Evolutionary conservation across 2,329 filamentous ascomycete species (phyloP), one percentile per base, ranked within the genome.

Genomic region (Plectosphaerella plurivora): DNA sequence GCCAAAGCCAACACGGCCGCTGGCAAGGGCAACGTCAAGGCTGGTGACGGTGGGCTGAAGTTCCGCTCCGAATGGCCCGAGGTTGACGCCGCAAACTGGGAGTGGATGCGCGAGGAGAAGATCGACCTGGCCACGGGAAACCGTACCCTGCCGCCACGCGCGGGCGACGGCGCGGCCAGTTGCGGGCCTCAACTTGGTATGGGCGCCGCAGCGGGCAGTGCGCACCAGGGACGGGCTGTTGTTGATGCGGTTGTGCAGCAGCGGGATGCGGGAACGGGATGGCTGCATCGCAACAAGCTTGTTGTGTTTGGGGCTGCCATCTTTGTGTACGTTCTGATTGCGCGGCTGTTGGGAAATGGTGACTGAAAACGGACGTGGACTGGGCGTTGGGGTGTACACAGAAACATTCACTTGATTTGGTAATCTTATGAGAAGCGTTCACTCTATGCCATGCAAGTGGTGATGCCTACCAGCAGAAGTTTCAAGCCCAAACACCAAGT

Each of bases 41-140:
- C 88, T 3, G 94, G 94, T 20, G 94, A 99, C 65, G 92, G 92
- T 12, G 94, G 94, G 4, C 83, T 87, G 62, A 96, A 95, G 72
- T 99, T 99, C 68, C 82, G 85, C 52, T 76, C 82, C 11, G 91
- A 97, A 72, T 99, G 92, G 91, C 84, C 90, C 15, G 93, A 97
- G 46, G 65, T 96, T 20, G 91, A 99, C 65, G 76, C 81, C 57
- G 89, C 94, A 74, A 99, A 99, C 66, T 89, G 87, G 85, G 84
- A 84, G 63, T 97, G 90, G 91, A 95, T 99, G 78, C 84, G 84
- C 65, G 84, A 91, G 64, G 84, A 89, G 65, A 83, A 84, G 59
- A 84, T 99, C 60, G 91, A 99, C 68, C 73, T 81, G 6, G 74
- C 75, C 10, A 96, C 90, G 0, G 94, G 94, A 2, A 80, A 81